These are phyloP conservation scores for Sporothrix pseudoabietina DNA, from an alignment of 2,329 filamentous ascomycete species.

Conservation along the genomic window DNA sequence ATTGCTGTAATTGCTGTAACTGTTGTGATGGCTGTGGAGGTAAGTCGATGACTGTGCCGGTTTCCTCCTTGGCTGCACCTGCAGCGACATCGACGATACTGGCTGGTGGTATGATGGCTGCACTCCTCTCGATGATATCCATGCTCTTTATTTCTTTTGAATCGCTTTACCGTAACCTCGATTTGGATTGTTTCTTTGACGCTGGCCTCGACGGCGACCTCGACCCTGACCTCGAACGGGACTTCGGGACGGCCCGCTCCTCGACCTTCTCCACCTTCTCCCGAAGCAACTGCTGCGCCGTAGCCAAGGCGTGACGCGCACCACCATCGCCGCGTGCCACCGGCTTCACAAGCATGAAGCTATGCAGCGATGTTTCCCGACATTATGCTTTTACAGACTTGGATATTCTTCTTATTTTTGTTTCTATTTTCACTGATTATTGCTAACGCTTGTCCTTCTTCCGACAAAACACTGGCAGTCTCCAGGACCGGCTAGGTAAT, in stretches of 20 bases:
- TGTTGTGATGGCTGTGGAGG: background rate
- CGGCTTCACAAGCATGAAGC: slow-evolving; percentile 46
- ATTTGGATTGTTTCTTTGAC: background rate
- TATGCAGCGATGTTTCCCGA: background rate
- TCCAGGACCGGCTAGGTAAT: slow-evolving; percentile 28
- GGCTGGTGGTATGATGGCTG: background rate
- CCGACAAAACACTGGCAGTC: slow-evolving; percentile 15
- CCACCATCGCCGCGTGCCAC: slow-evolving; percentile 60
- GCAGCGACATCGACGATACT: background rate
- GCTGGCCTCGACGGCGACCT: background rate
- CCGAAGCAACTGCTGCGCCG: slow-evolving; percentile 59
- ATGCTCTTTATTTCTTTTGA: slow-evolving; percentile 48
- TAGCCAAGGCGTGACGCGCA: slow-evolving; percentile 68
- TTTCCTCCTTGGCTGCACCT: background rate
- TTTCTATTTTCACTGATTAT: background rate
- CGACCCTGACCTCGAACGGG: background rate
- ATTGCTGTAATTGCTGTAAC: no score
- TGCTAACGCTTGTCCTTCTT: background rate
- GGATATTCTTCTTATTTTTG: background rate
- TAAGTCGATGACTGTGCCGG: background rate
- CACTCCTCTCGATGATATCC: slow-evolving; percentile 38
- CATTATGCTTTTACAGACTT: background rate
- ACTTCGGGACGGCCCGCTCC: background rate
- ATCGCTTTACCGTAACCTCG: background rate
- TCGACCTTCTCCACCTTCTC: slow-evolving; percentile 11